These are phyloP conservation scores for Medicago lupulina DNA, from an alignment of 306 rosid species.

Conservation along the genomic window DNA sequence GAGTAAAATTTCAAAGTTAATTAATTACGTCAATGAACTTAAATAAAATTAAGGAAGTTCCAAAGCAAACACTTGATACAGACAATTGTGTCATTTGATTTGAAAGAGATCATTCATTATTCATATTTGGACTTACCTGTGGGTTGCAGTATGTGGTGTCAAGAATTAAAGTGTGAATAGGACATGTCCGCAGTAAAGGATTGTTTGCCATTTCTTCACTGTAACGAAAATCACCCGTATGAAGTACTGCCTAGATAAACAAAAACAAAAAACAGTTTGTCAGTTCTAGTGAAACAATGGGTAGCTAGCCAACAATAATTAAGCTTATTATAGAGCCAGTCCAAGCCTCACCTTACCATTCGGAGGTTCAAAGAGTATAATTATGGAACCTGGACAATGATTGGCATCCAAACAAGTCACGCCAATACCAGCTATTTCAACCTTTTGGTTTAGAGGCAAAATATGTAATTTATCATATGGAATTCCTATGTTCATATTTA, in stretches of 20 bases:
- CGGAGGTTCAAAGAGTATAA: slow-evolving; percentile 91
- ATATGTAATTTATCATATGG: slow-evolving; percentile 81
- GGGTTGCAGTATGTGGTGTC: slow-evolving; percentile 94
- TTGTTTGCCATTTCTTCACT: slow-evolving; percentile 64
- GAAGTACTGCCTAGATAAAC: slow-evolving; percentile 74
- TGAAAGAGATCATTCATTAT: slow-evolving; percentile 31
- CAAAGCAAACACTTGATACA: not conserved
- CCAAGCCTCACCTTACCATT: slow-evolving; percentile 79
- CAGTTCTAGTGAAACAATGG: slow-evolving; percentile 22
- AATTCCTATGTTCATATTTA: slow-evolving; percentile 91
- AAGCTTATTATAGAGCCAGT: slow-evolving; percentile 42
- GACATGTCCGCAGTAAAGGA: slow-evolving; percentile 55
- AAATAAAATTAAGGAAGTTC: slow-evolving; percentile 2
- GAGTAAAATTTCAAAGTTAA: not conserved
- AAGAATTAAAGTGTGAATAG: slow-evolving; percentile 77
- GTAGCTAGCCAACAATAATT: slow-evolving; percentile 4
- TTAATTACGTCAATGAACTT: not conserved
- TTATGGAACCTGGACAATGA: slow-evolving; percentile 92
- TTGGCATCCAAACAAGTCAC: slow-evolving; percentile 98
- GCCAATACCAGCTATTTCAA: slow-evolving; percentile 69
- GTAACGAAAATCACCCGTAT: slow-evolving; percentile 94
- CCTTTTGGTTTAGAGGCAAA: slow-evolving; percentile 72
- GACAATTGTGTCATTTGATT: slow-evolving; percentile 14
- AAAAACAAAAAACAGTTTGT: slow-evolving; percentile 24
- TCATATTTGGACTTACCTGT: slow-evolving; percentile 64